Base-by-base conservation (phyloP, 805 yeast species). In the Yarrowia sp. region DNA sequence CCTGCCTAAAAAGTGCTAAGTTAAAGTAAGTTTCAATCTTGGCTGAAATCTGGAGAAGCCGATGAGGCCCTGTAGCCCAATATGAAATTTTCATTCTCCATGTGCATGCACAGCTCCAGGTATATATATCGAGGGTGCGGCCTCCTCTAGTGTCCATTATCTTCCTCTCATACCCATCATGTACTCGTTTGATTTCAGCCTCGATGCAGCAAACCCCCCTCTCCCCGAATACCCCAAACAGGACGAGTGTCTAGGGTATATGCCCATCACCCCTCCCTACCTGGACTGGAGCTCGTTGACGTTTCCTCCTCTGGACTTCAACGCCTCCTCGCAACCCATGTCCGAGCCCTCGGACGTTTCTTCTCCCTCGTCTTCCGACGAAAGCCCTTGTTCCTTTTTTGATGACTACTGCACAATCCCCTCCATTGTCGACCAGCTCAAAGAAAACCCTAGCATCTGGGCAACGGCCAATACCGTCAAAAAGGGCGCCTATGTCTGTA, bases 1-100 rank as follows among this genome's bases (percentile, higher is more conserved):
- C 32, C 38, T 53, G 43, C 58, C 58, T 35, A 53, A 53, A 53
- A 53, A 53, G 42, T 8, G n/a, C 12, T n/a, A 26, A 26, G 19
- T 53, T 32, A 53, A 38, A 12, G 19, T n/a, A 22, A 38, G 36
- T 19, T 40, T 35, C 5, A 41, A 55, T 55, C 61, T 55, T 55
- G 61, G 61, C 61, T 40, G 5, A 2, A 14, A 40, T 41, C 61
- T 55, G 61, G 59, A 53, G 59, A 40, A 55, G 61, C 61, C 46
- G 61, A 55, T 55, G 61, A 55, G 61, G 61, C 46, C 36, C 19
- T 9, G 58, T n/a, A 38, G 12, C 1, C 32, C 22, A 16, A 53
- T 12, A 50, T 50, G 55, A 50, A 35, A 50, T 50, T 9, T 15
- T 3, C 16, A n/a, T 16, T 26, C 32, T 26, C 32, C 32, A 2